Base-by-base conservation (phyloP, 495 filamentous ascomycete species). In the Apodospora peruviana region DNA sequence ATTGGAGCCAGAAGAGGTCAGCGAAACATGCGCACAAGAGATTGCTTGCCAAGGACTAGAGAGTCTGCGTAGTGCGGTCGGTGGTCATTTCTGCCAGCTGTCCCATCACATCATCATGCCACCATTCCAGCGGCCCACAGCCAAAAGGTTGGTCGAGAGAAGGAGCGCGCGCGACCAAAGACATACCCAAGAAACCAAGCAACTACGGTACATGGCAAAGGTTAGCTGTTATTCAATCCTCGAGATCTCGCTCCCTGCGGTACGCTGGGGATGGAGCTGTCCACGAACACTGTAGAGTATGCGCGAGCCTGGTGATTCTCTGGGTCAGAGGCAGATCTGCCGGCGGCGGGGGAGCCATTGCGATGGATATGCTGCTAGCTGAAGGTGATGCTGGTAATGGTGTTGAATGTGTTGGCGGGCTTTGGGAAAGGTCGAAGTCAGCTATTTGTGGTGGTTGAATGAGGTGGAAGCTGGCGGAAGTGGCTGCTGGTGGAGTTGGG, bases 171-270 rank as follows among this genome's bases (percentile, higher is more conserved):
- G n/a, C n/a, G n/a, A n/a, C n/a, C n/a, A n/a, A n/a, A n/a, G 34
- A 84, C 87, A 48, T 84, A 91, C 85, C 93, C 93, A 55, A 82
- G 73, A 59, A 98, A 98, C 93, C 93, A 97, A 46, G 78, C 78
- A 60, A 77, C 72, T 72, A 44, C 34, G 58, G n/a, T 32, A 36
- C 20, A 14, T 5, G 43, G 22, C 4, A 5, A 45, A 52, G 35
- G 61, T 72, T 56, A 69, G 64, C 51, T 41, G 23, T 40, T 42
- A 34, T 43, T 21, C 20, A 48, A 18, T n/a, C 20, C 17, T 19
- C 5, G 2, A n/a, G n/a, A n/a, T n/a, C n/a, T n/a, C n/a, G n/a
- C n/a, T n/a, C n/a, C n/a, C n/a, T n/a, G n/a, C n/a, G n/a, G n/a
- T n/a, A n/a, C 47, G 50, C 25, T 45, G 22, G 46, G 23, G 19